Evolutionary conservation across 768 basidiomycete genomes (phyloP), one percentile per base, ranked within the genome.

Genomic region (Boletus pseudopeckii): DNA sequence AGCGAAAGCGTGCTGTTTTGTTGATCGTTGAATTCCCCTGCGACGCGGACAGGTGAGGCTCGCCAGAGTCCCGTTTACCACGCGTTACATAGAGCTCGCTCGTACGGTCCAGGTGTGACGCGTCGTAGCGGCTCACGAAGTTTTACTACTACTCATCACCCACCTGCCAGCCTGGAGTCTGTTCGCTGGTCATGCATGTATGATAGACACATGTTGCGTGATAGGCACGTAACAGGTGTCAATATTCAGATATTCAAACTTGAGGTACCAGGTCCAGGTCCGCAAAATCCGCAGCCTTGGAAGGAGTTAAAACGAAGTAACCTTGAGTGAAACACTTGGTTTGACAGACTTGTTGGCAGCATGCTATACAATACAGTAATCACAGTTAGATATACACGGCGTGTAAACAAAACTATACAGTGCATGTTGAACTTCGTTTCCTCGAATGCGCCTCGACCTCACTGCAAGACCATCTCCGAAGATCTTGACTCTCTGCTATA

Each of bases 21-120:
- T 28, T 59, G 45, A 63, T 42, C 11, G 18, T 30, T 11, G 30
- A 11, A 32, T 33, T 9, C 6, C 11, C 36, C 20, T 22, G 17
- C 24, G n/a, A 24, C 10, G 7, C 14, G 39, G 7, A 48, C 51
- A 65, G 64, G 49, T 56, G 50, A 54, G 13, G 15, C 52, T 65
- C 17, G 55, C 45, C 42, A 61, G 53, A 45, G 28, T 56, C 18
- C 37, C 53, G 17, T 66, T 61, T 28, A 52, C 61, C 22, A 43
- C 59, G 30, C 64, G 64, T 26, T 64, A 58, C 41, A 45, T 64
- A 15, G 64, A 66, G 22, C 28, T 65, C 28, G 54, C n/a, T 32
- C 64, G 50, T 42, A 38, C 48, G 30, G 18, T 28, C 24, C 24
- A 24, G 30, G 10, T 10, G 9, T 32, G 30, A 32, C 30, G 10